Base-by-base conservation (phyloP, 2,329 filamentous ascomycete genomes). In the Fusarium hainanense region DNA sequence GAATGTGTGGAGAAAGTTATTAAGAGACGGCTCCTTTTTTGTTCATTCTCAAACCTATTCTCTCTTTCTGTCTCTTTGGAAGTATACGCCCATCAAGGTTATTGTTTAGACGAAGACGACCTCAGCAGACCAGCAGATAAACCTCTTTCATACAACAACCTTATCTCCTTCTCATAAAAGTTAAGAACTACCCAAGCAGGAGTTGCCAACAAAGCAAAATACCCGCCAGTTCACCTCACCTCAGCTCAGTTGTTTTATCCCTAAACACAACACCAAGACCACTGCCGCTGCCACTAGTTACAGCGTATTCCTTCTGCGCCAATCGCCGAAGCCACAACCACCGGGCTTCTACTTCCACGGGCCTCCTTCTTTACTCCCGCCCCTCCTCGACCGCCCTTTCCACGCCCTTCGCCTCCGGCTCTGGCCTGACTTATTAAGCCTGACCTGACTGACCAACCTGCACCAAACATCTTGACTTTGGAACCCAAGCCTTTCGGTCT, bases 371-470 rank as follows among this genome's bases (percentile, higher is more conserved):
- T 9, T 52, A 28, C 49, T 55, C 30, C 37, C 48, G 50, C 60
- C 49, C 47, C 56, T 63, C 67, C 70, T 71, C 56, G 73, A 75
- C 73, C 73, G 73, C 73, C 71, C 72, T 75, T 75, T 72, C 61
- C 71, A 25, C 27, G 21, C 59, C 70, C 49, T 71, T 74, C 59
- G 55, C 59, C 58, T 55, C 61, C 70, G 61, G 55, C 58, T 44
- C 61, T 72, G 64, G 63, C 59, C 68, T 74, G 70, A 73, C 72
- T 66, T 66, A 60, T 62, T 70, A 58, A 74, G 61, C 70, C 72
- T 68, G 46, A 63, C 58, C 61, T 42, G 63, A 61, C 58, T 49
- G 54, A 25, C 43, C 61, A 54, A 59, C 63, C 30, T 61, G 41
- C 30, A 54, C 52, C 63, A 60, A 63, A 50, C 54, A 59, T 43